These are phyloP conservation scores for Cystofilobasidium bisporidii DNA, from an alignment of 768 basidiomycete genomes.

Conservation along the genomic window DNA sequence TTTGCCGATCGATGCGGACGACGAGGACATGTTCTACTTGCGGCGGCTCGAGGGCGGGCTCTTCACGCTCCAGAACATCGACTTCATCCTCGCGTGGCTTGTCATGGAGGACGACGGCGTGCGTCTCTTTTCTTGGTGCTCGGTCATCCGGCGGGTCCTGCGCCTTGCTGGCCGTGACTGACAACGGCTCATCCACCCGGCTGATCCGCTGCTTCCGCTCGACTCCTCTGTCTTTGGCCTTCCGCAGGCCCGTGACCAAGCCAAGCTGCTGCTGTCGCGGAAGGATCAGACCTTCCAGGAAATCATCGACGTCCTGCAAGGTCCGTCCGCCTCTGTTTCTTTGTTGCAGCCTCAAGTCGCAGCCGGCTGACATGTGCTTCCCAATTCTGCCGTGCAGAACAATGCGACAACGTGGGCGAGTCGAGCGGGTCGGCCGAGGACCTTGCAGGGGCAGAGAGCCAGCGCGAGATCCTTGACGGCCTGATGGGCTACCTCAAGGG, in stretches of 20 bases:
- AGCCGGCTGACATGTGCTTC: neutral
- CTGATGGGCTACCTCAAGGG: slow-evolving; percentile 33
- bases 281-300: slow-evolving; percentile 61
- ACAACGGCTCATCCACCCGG: too few relatives aligned
- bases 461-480: slow-evolving; percentile 36
- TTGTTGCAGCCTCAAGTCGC: too few relatives aligned
- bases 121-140: slow-evolving; percentile 37
- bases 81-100: slow-evolving; percentile 91
- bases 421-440: slow-evolving; percentile 34
- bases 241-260: slow-evolving; percentile 63
- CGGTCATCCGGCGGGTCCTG: too few relatives aligned
- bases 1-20: slow-evolving; percentile 52
- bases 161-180: too few relatives aligned
- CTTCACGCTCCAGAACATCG: slow-evolving; percentile 78
- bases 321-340: neutral
- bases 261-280: slow-evolving; percentile 62
- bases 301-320: slow-evolving; percentile 57
- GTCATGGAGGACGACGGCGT: slow-evolving; percentile 98
- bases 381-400: slow-evolving; percentile 41
- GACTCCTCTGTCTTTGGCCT: slow-evolving; percentile 5
- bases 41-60: slow-evolving; percentile 75
- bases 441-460: slow-evolving; percentile 45
- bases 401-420: slow-evolving; percentile 60
- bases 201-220: too few relatives aligned
- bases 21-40: slow-evolving; percentile 74